Evolutionary conservation across 805 yeast genomes (phyloP).

Genomic region (Schwanniomyces sp.): DNA sequence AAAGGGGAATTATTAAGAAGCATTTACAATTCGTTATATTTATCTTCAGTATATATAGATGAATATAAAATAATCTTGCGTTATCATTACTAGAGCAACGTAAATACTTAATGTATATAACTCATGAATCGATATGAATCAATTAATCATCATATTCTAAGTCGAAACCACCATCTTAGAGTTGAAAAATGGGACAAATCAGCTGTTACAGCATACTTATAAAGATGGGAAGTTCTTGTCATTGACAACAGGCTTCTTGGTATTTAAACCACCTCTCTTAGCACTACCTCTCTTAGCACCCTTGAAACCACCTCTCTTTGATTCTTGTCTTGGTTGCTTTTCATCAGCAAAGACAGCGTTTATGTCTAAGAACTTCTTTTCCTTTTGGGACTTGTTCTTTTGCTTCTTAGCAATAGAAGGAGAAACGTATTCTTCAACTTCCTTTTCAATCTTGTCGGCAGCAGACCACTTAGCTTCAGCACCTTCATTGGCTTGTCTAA

Average conservation of each 20-base stretch:
- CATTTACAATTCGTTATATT: not conserved
- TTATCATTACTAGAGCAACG: constrained; percentile 1
- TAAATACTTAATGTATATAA: constrained; percentile 1
- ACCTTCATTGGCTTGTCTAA: constrained; percentile 59
- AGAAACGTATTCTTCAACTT: constrained; percentile 57
- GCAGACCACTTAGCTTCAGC: constrained; percentile 50
- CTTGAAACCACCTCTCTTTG: constrained; percentile 27
- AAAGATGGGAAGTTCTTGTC: constrained; percentile 77
- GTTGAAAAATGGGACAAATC: not conserved
- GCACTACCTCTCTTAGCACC: constrained; percentile 32
- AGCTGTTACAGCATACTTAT: constrained; percentile 12
- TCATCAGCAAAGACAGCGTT: constrained; percentile 70
- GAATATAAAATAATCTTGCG: constrained; percentile 1
- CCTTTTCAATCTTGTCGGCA: constrained; percentile 63
- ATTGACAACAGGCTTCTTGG: constrained; percentile 38
- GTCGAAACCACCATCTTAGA: not conserved
- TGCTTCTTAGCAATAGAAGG: constrained; percentile 65
- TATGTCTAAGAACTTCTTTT: constrained; percentile 74
- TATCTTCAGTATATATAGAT: not conserved
- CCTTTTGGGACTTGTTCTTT: constrained; percentile 76
- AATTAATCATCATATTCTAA: not conserved
- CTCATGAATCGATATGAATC: not conserved
- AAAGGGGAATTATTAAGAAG: not conserved
- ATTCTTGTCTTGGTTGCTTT: constrained; percentile 21
- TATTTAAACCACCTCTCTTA: constrained; percentile 11